Evolutionary conservation across 2,329 filamentous ascomycete genomes (phyloP).

Genomic region (Simplicillium aogashimaense): DNA sequence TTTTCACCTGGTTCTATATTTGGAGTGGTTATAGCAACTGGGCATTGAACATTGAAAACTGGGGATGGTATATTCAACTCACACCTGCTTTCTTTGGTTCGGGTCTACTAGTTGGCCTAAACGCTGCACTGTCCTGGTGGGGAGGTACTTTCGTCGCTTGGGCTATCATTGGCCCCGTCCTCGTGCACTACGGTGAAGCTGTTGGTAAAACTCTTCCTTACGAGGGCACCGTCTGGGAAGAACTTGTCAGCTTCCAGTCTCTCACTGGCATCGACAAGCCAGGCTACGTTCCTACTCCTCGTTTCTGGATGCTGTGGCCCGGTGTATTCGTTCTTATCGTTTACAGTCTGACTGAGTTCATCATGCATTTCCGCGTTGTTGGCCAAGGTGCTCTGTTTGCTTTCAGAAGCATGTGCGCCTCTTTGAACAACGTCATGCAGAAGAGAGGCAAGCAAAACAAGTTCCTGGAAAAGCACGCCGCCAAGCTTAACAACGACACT

Average conservation of each 20-base stretch:
- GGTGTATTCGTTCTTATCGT: constrained; percentile 31
- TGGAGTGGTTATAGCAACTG: constrained; percentile 40
- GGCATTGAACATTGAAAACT: constrained; percentile 44
- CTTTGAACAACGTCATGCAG: constrained; percentile 19
- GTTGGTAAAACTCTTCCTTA: constrained; percentile 25
- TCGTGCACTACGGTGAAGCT: constrained; percentile 39
- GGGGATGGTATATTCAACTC: constrained; percentile 50
- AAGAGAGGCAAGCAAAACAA: constrained; percentile 17
- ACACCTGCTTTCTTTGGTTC: constrained; percentile 52
- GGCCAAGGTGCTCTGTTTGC: constrained; percentile 23
- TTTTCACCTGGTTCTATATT: constrained; percentile 42
- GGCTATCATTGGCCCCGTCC: constrained; percentile 37
- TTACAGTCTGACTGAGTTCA: constrained; percentile 27
- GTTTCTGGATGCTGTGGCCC: constrained; percentile 32
- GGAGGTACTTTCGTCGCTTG: constrained; percentile 44
- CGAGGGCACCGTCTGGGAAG: constrained; percentile 16
- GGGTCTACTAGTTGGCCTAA: constrained; percentile 36
- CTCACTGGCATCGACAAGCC: constrained; percentile 17
- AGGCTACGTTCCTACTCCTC: constrained; percentile 21
- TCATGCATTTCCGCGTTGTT: constrained; percentile 26
- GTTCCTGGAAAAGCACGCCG: constrained; percentile 24
- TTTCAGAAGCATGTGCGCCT: constrained; percentile 16
- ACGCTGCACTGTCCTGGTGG: constrained; percentile 49
- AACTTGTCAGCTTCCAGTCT: constrained; percentile 16
- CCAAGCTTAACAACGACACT: constrained; percentile 17